Percentiles rank a stretch among this genome's conserved stretches.
Conservation (phyloP, 176 grass and related monocot genomes). For the Ananas comosus region DNA sequence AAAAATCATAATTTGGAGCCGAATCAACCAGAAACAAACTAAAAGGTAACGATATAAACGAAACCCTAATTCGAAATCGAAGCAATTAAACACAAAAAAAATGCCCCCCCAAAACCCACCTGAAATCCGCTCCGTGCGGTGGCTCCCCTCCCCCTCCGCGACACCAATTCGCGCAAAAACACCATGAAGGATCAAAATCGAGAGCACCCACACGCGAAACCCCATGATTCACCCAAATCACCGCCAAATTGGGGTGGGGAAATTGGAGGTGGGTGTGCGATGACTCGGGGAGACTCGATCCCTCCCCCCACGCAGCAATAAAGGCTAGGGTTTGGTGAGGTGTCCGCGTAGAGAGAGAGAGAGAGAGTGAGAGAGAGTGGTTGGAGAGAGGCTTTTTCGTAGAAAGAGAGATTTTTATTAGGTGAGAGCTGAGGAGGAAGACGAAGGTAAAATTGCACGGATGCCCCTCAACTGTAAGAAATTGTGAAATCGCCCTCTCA, state of each 20-base stretch:
- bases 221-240: slow-evolving; percentile 16
- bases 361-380: neutral
- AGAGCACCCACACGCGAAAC: slow-evolving; percentile 18
- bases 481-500: too few relatives aligned
- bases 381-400: neutral
- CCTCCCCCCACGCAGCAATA: neutral
- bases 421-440: neutral
- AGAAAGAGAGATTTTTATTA: neutral
- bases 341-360: neutral
- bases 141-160: slow-evolving; percentile 10
- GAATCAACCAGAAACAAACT: too few relatives aligned
- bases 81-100: slow-evolving; percentile 6
- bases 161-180: slow-evolving; percentile 1
- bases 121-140: slow-evolving; percentile 35
- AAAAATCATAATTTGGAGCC: too few relatives aligned
- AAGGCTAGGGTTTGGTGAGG: neutral
- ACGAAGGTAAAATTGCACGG: neutral
- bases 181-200: slow-evolving; percentile 21
- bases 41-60: neutral
- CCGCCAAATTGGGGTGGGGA: too few relatives aligned
- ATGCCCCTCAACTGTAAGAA: neutral
- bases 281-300: neutral
- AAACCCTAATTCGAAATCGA: neutral
- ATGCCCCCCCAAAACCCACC: slow-evolving; percentile 18
- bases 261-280: too few relatives aligned